Evolutionary conservation across 2,329 filamentous ascomycete genomes (phyloP).

Genomic region (Coniochaeta hoffmannii): DNA sequence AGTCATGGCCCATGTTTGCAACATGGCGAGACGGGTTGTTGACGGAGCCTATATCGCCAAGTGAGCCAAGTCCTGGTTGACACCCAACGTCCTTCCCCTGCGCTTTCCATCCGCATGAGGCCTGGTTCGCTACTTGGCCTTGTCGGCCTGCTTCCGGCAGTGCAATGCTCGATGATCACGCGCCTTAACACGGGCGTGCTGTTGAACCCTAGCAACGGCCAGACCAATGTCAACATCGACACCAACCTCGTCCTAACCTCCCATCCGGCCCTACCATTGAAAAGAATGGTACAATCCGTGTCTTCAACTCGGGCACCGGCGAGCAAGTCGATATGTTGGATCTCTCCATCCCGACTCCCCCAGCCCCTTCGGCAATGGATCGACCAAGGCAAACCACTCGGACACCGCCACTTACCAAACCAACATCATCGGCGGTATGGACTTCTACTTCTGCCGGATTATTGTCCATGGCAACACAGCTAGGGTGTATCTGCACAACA

Average conservation of each 20-base stretch:
- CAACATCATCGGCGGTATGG: slow-evolving; percentile 8
- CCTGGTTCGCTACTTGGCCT: not conserved
- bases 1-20: not conserved
- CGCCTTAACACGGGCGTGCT: not conserved
- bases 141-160: not conserved
- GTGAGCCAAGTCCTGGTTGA: too few relatives aligned
- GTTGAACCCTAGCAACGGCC: not conserved
- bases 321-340: slow-evolving; percentile 4
- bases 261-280: slow-evolving; percentile 2
- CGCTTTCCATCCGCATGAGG: too few relatives aligned
- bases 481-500: slow-evolving; percentile 6
- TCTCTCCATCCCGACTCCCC: slow-evolving; percentile 5
- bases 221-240: slow-evolving; percentile 5
- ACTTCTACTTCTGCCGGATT: slow-evolving; percentile 9
- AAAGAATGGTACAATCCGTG: slow-evolving; percentile 1
- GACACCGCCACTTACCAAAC: slow-evolving; percentile 6
- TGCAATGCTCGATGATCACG: not conserved
- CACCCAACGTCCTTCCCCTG: too few relatives aligned
- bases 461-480: slow-evolving; percentile 5
- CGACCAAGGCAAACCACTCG: slow-evolving; percentile 5
- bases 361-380: slow-evolving; percentile 7
- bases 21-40: too few relatives aligned
- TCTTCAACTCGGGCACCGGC: slow-evolving; percentile 1
- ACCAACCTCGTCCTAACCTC: slow-evolving; percentile 5
- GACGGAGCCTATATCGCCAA: not conserved